These are phyloP conservation scores for Fraxinus floribunda DNA, from an alignment of 305 asterid species.

Conservation along the genomic window DNA sequence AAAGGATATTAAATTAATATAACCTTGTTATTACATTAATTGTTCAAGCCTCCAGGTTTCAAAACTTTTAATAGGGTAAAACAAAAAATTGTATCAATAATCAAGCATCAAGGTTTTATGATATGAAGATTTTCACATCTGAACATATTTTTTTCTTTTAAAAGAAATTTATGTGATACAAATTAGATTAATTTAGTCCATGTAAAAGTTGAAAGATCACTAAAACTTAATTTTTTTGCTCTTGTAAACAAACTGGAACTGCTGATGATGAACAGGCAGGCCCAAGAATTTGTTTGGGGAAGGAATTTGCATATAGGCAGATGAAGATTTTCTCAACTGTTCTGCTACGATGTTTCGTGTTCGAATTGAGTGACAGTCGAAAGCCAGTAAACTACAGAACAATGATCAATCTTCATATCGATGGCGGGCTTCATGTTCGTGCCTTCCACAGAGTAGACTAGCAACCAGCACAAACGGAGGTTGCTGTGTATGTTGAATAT, in stretches of 20 bases:
- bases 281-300: slow-evolving; percentile 59
- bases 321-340: slow-evolving; percentile 62
- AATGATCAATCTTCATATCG: slow-evolving; percentile 64
- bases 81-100: background rate
- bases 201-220: background rate
- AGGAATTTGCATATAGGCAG: slow-evolving; percentile 64
- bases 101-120: background rate
- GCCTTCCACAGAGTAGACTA: slow-evolving; percentile 33
- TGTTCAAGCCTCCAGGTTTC: background rate
- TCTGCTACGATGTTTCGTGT: slow-evolving; percentile 40
- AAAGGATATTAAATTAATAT: background rate
- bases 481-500: background rate
- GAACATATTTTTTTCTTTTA: background rate
- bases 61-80: background rate
- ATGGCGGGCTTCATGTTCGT: slow-evolving; percentile 46
- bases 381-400: slow-evolving; percentile 50
- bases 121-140: background rate
- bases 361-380: slow-evolving; percentile 41
- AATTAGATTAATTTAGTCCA: background rate
- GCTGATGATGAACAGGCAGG: slow-evolving; percentile 46
- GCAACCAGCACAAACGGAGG: background rate
- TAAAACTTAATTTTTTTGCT: background rate
- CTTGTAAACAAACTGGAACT: background rate
- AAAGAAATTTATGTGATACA: background rate
- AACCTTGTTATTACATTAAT: background rate